phyloP scores from a whole-genome alignment of 495 filamentous ascomycete genomes.

The Evernia prunastri region DNA sequence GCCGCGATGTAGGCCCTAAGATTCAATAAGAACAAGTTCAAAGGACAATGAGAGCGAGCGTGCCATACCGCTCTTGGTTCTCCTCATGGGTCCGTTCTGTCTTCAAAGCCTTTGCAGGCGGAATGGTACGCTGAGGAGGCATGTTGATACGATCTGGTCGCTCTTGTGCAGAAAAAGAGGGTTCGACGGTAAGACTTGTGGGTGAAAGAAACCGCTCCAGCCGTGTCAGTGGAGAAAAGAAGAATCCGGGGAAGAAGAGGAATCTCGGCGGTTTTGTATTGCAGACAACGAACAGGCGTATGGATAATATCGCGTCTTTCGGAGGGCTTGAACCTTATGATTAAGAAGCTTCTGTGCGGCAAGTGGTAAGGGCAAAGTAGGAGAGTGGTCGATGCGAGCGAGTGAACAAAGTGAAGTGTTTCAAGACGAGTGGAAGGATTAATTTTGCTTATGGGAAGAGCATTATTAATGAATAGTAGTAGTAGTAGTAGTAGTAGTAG shows the following conservation, averaged over 20 bases:
- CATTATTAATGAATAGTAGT: too few species aligned
- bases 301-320: slow-evolving; percentile 3
- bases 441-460: too few species aligned
- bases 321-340: slow-evolving; percentile 3
- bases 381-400: slow-evolving; percentile 1
- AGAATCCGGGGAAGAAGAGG: slow-evolving; percentile 5
- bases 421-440: too few species aligned
- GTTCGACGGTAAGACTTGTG: neutral
- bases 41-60: neutral
- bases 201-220: neutral
- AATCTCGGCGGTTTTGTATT: slow-evolving; percentile 1
- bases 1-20: slow-evolving; percentile 86
- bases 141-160: slow-evolving; percentile 25
- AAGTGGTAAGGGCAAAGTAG: neutral
- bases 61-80: slow-evolving; percentile 74
- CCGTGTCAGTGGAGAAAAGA: neutral
- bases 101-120: slow-evolving; percentile 46
- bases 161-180: neutral
- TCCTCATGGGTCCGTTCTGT: slow-evolving; percentile 74
- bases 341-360: neutral
- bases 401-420: neutral
- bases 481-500: too few species aligned
- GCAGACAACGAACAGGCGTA: slow-evolving; percentile 2
- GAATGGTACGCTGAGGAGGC: slow-evolving; percentile 41
- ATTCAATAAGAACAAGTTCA: slow-evolving; percentile 18